Evolutionary conservation across 2,329 filamentous ascomycete species (phyloP), one percentile per base, ranked within the genome.

Genomic region (Ceratocystis diversiconidia): DNA sequence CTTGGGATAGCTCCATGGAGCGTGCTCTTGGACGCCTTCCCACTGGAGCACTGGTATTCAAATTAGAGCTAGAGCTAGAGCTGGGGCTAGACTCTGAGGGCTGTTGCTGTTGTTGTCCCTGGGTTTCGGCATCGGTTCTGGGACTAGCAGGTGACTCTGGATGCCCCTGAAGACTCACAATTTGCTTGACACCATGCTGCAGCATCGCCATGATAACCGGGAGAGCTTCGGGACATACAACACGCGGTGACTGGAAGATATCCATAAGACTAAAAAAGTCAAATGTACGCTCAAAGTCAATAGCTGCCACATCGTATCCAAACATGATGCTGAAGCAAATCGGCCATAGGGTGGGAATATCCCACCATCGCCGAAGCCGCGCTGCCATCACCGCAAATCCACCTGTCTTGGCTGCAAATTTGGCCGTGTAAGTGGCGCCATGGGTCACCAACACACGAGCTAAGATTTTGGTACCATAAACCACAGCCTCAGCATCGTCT

Each of bases 271-370:
- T 87, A 69, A 84, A 86, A 19, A 89, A 80, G 69, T 92, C 87
- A 70, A 96, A 88, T 30, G 85, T 80, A 69, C 83, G 81, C 63
- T 89, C 84, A 70, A 91, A 83, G 71, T 92, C 83, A 70, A 92
- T 82, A 61, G 83, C 83, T 1, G 85, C 85, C 59, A 95, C 83
- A 71, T 96, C 91, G 52, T 85, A 81, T 0, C 89, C 91, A 72
- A 99, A 96, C 1, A 99, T 75, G 25, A 97, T 88, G 64, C 89
- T 86, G 74, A 99, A 89, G 72, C 89, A 91, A 55, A 94, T 86
- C 0, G 87, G 85, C 94, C 94, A 97, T 30, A 97, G 75, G 0
- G 85, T 84, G 1, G 91, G 84, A 17, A 91, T 82, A 71, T 89
- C 86, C 92, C 94, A 99, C 85, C 92, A 96, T 71, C 86, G 80